Evolutionary conservation across 2,329 filamentous ascomycete species (phyloP).

Genomic region (Neonectria magnoliae): DNA sequence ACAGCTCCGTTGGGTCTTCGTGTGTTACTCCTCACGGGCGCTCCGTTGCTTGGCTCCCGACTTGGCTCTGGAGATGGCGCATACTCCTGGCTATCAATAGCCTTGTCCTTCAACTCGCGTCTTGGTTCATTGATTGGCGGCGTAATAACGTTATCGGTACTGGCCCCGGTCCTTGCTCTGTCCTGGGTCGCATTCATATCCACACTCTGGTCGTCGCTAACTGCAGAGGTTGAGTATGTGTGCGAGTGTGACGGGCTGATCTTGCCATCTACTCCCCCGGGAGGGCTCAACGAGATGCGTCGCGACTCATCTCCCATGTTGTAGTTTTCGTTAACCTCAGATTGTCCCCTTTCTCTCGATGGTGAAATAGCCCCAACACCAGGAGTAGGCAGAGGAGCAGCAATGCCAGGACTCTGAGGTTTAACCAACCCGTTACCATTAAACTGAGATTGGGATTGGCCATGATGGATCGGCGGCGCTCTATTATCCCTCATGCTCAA

Average conservation of each 20-base stretch:
- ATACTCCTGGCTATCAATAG: conserved; percentile 2
- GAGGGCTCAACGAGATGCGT: conserved; percentile 33
- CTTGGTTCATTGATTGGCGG: background rate
- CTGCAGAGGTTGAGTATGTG: conserved; percentile 20
- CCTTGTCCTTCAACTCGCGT: background rate
- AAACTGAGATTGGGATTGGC: background rate
- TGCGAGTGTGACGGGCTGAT: conserved; percentile 25
- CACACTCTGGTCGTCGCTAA: conserved; percentile 15
- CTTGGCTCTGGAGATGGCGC: background rate
- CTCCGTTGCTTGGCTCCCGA: conserved; percentile 11
- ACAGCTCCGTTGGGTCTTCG: conserved; percentile 37
- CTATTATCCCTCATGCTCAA: background rate
- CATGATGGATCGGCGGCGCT: background rate
- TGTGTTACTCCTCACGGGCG: conserved; percentile 6
- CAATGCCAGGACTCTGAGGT: background rate
- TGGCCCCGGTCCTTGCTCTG: background rate
- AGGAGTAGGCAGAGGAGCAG: background rate
- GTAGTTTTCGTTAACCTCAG: background rate
- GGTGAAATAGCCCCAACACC: conserved; percentile 5
- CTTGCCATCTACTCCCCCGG: conserved; percentile 19
- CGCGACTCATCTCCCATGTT: conserved; percentile 20
- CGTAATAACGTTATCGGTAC: background rate
- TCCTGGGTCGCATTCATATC: conserved; percentile 5
- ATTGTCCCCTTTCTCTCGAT: conserved; percentile 5
- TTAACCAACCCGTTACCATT: background rate